These are phyloP conservation scores for Volvox carteri DNA, from an alignment of 163 green algal genomes.

Conservation along the genomic window DNA sequence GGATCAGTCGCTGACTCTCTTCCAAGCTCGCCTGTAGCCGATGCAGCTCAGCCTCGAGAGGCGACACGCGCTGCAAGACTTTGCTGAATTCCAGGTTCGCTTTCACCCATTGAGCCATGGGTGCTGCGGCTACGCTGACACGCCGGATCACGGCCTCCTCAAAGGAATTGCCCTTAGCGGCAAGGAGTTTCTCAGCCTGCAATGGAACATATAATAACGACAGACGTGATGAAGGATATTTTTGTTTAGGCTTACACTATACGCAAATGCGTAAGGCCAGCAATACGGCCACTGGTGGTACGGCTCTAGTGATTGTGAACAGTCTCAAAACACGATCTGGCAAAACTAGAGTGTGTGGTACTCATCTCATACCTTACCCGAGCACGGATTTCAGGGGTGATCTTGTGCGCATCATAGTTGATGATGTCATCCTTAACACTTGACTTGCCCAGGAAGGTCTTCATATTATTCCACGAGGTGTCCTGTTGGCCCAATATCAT, in stretches of 20 bases:
- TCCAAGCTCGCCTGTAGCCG: conserved; percentile 70
- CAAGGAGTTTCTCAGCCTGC: conserved; percentile 76
- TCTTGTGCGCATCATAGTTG: conserved; percentile 84
- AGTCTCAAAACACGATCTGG: too few species aligned
- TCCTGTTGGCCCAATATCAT: conserved; percentile 77
- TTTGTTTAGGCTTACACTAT: too few species aligned
- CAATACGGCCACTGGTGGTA: too few species aligned
- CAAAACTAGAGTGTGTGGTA: too few species aligned
- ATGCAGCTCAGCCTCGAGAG: conserved; percentile 79
- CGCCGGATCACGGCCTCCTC: conserved; percentile 80
- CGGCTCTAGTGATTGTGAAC: too few species aligned
- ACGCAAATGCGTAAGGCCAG: too few species aligned
- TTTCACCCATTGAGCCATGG: conserved; percentile 87
- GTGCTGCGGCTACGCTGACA: conserved; percentile 81
- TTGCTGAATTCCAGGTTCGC: conserved; percentile 84
- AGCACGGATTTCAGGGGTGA: conserved; percentile 68
- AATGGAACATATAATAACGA: too few species aligned
- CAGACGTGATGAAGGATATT: too few species aligned
- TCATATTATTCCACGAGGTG: conserved; percentile 85
- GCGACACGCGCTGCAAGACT: conserved; percentile 78
- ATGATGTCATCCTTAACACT: conserved; percentile 85
- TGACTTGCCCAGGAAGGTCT: conserved; percentile 80
- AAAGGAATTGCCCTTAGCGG: conserved; percentile 80
- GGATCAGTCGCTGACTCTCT: conserved; percentile 70
- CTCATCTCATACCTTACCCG: conserved; percentile 47